These are phyloP conservation scores for Cladophialophora yegresii DNA, from an alignment of 2,329 filamentous ascomycete species.

Conservation along the genomic window DNA sequence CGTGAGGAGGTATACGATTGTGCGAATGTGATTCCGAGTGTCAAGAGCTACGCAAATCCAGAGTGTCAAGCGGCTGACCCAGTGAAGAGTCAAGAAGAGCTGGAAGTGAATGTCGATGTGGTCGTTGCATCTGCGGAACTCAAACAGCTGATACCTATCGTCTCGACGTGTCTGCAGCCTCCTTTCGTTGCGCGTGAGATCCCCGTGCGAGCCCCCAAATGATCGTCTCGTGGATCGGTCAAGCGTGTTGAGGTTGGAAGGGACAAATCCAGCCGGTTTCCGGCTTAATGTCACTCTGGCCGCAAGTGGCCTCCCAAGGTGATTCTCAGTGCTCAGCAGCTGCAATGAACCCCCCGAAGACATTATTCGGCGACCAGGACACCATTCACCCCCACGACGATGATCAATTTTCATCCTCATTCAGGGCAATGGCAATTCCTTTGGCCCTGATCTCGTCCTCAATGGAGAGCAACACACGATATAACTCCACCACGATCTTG, in stretches of 20 bases:
- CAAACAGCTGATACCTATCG: neutral
- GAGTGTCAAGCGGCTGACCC: neutral
- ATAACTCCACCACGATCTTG: neutral
- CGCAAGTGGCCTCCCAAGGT: too few relatives aligned
- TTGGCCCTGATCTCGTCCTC: neutral
- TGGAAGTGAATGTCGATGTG: neutral
- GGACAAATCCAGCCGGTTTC: neutral
- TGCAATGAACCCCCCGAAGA: neutral
- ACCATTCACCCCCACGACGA: neutral
- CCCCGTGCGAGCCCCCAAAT: too few relatives aligned
- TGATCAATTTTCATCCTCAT: neutral
- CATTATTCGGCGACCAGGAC: neutral
- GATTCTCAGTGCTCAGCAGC: neutral
- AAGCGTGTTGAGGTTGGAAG: neutral
- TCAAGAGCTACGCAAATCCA: neutral
- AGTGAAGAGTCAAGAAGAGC: neutral
- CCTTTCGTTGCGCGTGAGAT: neutral
- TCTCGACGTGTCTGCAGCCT: neutral
- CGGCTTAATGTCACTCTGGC: neutral
- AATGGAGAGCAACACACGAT: neutral
- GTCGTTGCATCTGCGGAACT: neutral
- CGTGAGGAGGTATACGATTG: too few relatives aligned
- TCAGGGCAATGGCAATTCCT: neutral
- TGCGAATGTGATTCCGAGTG: too few relatives aligned
- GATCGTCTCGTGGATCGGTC: neutral